Conservation (phyloP, 495 filamentous ascomycete genomes). For the Aspergillus olivimuriae region DNA sequence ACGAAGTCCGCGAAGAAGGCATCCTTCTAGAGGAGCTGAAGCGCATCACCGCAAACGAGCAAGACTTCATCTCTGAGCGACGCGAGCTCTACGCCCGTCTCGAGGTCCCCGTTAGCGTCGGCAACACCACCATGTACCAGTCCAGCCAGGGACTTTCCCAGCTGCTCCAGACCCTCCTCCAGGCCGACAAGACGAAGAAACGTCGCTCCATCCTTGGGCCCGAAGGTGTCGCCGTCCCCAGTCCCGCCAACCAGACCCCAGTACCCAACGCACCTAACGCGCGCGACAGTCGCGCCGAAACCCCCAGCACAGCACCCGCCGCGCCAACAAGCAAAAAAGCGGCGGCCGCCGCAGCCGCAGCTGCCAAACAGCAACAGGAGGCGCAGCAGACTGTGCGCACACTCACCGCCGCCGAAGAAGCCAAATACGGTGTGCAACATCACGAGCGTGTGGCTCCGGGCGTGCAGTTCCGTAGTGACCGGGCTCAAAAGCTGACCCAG, state of each 20-base stretch:
- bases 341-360: conserved; percentile 21
- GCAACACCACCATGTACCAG: conserved; percentile 63
- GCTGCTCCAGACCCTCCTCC: conserved; percentile 71
- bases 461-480: conserved; percentile 77
- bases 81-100: conserved; percentile 84
- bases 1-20: conserved; percentile 88
- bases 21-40: conserved; percentile 81
- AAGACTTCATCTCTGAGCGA: conserved; percentile 77
- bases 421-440: conserved; percentile 73
- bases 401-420: conserved; percentile 67
- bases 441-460: conserved; percentile 75
- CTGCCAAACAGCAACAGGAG: conserved; percentile 27
- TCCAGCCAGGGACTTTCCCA: conserved; percentile 70
- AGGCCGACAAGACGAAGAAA: conserved; percentile 83
- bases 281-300: conserved; percentile 33
- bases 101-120: conserved; percentile 65
- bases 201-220: conserved; percentile 57
- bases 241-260: conserved; percentile 46
- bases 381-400: conserved; percentile 52
- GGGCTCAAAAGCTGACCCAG: conserved; percentile 71
- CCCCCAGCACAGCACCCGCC: conserved; percentile 27
- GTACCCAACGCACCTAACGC: conserved; percentile 35
- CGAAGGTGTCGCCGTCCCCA: conserved; percentile 42
- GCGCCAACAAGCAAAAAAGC: conserved; percentile 50
- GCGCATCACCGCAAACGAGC: conserved; percentile 75